These are phyloP conservation scores for Coemansia sp. DNA, from an alignment of 192 early-diverging fungal species.

Conservation along the genomic window DNA sequence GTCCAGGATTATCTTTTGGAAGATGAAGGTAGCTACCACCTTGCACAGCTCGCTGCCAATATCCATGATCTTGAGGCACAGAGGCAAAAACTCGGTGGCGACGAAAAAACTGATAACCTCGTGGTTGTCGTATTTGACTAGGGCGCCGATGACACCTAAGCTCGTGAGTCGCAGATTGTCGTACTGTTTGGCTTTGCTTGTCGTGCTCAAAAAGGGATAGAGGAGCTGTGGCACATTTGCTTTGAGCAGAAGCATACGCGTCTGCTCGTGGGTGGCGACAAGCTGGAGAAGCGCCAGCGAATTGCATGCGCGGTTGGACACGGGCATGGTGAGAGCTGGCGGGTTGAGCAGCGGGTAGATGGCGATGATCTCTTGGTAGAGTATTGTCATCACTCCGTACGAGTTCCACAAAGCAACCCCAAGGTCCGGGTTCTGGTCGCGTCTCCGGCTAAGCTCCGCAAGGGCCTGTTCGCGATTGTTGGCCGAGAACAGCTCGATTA, in stretches of 20 bases:
- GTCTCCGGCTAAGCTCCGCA: slow-evolving; percentile 88
- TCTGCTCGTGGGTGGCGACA: slow-evolving; percentile 93
- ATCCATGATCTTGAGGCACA: slow-evolving; percentile 99
- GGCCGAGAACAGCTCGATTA: slow-evolving; percentile 82
- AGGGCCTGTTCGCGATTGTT: slow-evolving; percentile 84
- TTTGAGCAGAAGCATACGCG: slow-evolving; percentile 63
- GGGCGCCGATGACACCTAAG: slow-evolving; percentile 92
- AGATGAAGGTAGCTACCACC: slow-evolving; percentile 98
- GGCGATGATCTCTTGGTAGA: slow-evolving; percentile 94
- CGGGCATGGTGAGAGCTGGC: slow-evolving; percentile 80
- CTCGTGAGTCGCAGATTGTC: slow-evolving; percentile 94
- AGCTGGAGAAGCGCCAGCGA: slow-evolving; percentile 94
- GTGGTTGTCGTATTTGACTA: slow-evolving; percentile 97
- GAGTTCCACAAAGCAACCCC: slow-evolving; percentile 98
- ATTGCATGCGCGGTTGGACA: slow-evolving; percentile 95
- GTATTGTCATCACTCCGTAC: slow-evolving; percentile 92
- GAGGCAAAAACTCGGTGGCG: slow-evolving; percentile 95
- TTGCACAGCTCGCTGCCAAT: slow-evolving; percentile 95
- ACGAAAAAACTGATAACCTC: slow-evolving; percentile 95
- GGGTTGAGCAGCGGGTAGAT: slow-evolving; percentile 91
- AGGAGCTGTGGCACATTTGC: slow-evolving; percentile 95
- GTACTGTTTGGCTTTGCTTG: slow-evolving; percentile 91
- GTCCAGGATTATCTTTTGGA: slow-evolving; percentile 94
- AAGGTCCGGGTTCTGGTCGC: slow-evolving; percentile 94
- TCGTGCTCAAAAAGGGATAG: slow-evolving; percentile 98